Conservation (phyloP, 2,329 filamentous ascomycete species). For the Huntiella savannae region DNA sequence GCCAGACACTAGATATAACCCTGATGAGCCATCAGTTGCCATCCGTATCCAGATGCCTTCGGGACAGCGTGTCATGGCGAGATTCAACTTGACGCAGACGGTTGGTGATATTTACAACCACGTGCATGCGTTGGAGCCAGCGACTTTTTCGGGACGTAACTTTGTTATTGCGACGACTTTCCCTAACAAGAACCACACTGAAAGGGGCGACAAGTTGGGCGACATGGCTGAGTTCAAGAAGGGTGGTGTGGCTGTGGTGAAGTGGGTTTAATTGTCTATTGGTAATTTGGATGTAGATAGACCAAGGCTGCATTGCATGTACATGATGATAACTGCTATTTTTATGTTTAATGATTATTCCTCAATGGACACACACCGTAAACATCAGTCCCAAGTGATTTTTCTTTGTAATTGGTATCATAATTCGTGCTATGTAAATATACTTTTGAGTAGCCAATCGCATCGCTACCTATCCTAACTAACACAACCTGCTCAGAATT, state of each 20-base stretch:
- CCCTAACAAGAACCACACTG: constrained; percentile 60
- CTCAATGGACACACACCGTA: too few relatives aligned
- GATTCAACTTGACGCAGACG: constrained; percentile 66
- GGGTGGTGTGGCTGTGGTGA: constrained; percentile 45
- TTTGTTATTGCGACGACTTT: constrained; percentile 72
- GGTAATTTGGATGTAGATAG: too few relatives aligned
- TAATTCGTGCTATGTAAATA: too few relatives aligned
- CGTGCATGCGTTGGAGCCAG: constrained; percentile 41
- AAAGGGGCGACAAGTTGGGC: constrained; percentile 39
- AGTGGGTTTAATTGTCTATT: constrained; percentile 23
- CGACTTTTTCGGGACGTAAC: constrained; percentile 31
- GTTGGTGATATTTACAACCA: constrained; percentile 62
- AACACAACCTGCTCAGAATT: too few relatives aligned
- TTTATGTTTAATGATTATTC: too few relatives aligned
- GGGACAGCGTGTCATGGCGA: constrained; percentile 55
- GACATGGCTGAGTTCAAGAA: constrained; percentile 47
- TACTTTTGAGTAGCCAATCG: too few relatives aligned
- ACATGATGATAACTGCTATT: too few relatives aligned
- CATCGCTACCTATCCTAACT: too few relatives aligned
- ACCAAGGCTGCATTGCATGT: too few relatives aligned
- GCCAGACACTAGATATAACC: constrained; percentile 30
- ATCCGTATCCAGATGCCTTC: constrained; percentile 64
- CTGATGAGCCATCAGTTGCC: constrained; percentile 46
- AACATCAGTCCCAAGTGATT: too few relatives aligned
- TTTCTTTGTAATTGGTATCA: too few relatives aligned